These are phyloP conservation scores for Pyrenula massariospora DNA, from an alignment of 495 filamentous ascomycete species.

Conservation along the genomic window DNA sequence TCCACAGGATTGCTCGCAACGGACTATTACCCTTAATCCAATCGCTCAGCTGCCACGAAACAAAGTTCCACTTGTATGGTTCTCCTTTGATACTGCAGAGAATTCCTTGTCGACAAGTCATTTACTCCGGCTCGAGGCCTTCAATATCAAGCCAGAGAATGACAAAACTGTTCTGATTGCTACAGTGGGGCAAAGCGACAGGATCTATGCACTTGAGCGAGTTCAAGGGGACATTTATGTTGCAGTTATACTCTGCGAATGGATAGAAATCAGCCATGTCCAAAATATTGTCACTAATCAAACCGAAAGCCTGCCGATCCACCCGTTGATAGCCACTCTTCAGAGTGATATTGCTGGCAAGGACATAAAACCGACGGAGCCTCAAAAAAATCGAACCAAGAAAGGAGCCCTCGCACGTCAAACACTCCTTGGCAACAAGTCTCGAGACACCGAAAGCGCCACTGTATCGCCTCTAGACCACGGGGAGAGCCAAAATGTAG, in stretches of 20 bases:
- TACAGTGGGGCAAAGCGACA: slow-evolving; percentile 42
- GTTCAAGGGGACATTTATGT: slow-evolving; percentile 23
- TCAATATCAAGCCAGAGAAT: not conserved
- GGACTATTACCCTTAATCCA: not conserved
- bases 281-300: slow-evolving; percentile 6
- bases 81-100: not conserved
- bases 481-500: not conserved
- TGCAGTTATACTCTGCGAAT: slow-evolving; percentile 26
- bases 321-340: slow-evolving; percentile 18
- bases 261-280: slow-evolving; percentile 24
- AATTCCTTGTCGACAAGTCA: not conserved
- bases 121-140: not conserved
- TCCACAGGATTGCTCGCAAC: not conserved
- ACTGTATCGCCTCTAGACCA: no score
- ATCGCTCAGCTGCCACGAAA: not conserved
- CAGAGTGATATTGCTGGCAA: slow-evolving; percentile 2
- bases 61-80: not conserved
- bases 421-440: not conserved
- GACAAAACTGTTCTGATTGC: slow-evolving; percentile 47
- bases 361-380: slow-evolving; percentile 28
- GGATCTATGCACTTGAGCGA: slow-evolving; percentile 60
- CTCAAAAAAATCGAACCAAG: slow-evolving; percentile 3
- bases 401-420: not conserved
- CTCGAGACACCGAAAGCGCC: no score
- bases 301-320: slow-evolving; percentile 18